Evolutionary conservation across 176 grass and related monocot genomes (phyloP).

Genomic region (Alloteropsis semialata): DNA sequence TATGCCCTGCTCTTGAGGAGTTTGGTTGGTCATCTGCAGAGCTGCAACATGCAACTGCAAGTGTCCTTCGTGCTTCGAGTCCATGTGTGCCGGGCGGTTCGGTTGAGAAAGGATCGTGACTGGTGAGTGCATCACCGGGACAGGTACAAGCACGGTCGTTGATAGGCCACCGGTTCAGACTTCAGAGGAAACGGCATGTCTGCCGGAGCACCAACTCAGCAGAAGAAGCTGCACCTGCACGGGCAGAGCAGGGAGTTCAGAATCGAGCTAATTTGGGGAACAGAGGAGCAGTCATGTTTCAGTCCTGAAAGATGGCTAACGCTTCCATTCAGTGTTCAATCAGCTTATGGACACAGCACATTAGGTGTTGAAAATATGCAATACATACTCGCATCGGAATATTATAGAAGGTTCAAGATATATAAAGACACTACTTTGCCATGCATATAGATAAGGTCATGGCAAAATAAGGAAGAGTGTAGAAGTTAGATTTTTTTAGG

Average conservation of each 20-base stretch:
- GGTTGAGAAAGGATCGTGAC: background rate
- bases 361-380: too few relatives aligned
- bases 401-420: too few relatives aligned
- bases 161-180: background rate
- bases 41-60: too few relatives aligned
- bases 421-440: too few relatives aligned
- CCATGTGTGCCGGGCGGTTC: background rate
- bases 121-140: background rate
- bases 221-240: background rate
- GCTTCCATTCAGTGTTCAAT: background rate
- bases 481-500: too few relatives aligned
- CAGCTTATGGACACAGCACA: too few relatives aligned
- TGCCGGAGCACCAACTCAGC: background rate
- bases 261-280: background rate
- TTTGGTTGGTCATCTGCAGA: slow-evolving; percentile 7
- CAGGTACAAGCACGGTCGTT: background rate
- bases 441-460: too few relatives aligned
- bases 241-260: background rate
- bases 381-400: too few relatives aligned
- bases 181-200: background rate
- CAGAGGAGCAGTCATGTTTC: background rate
- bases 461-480: too few relatives aligned
- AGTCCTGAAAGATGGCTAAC: background rate
- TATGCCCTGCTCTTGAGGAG: background rate
- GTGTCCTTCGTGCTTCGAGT: too few relatives aligned